Evolutionary conservation across 1,139 yeast species (phyloP).

Genomic region (Lodderomyces oxycetoniae): DNA sequence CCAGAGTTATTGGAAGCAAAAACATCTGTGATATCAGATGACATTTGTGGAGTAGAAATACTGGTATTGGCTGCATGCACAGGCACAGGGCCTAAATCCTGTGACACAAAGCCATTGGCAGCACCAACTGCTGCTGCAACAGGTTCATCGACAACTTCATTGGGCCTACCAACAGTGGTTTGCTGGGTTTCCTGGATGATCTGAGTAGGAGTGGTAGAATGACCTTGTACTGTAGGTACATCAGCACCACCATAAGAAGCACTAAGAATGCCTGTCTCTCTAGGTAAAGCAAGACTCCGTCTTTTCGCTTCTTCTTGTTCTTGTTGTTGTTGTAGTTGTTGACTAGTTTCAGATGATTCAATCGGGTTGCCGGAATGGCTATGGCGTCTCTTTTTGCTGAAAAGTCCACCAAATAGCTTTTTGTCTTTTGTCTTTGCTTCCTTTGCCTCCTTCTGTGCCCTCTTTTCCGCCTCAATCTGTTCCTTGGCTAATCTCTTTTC

Average conservation of each 20-base stretch:
- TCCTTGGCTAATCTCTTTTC: conserved; percentile 10
- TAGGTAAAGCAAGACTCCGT: neutral
- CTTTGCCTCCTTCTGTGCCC: conserved; percentile 8
- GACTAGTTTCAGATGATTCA: conserved; percentile 1
- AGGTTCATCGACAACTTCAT: neutral
- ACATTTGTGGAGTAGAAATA: neutral
- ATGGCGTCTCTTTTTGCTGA: conserved; percentile 8
- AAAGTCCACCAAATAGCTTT: conserved; percentile 8
- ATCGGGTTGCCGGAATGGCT: conserved; percentile 7
- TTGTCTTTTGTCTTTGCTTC: conserved; percentile 14
- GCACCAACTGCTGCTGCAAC: neutral
- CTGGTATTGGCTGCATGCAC: neutral
- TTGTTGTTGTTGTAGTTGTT: conserved; percentile 1
- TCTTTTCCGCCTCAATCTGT: conserved; percentile 12
- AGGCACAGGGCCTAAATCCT: neutral
- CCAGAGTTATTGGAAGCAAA: too few species aligned
- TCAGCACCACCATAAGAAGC: neutral
- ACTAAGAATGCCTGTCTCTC: neutral
- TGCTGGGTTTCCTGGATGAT: too few species aligned
- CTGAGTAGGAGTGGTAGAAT: too few species aligned
- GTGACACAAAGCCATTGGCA: neutral
- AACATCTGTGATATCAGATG: too few species aligned
- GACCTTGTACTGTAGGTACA: too few species aligned
- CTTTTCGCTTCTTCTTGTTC: neutral
- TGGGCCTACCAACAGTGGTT: neutral